Percentiles rank a stretch among this genome's conserved stretches.
These are phyloP conservation scores for Neofusicoccum sp. DNA, from an alignment of 2,329 filamentous ascomycete species.

Conservation along the genomic window DNA sequence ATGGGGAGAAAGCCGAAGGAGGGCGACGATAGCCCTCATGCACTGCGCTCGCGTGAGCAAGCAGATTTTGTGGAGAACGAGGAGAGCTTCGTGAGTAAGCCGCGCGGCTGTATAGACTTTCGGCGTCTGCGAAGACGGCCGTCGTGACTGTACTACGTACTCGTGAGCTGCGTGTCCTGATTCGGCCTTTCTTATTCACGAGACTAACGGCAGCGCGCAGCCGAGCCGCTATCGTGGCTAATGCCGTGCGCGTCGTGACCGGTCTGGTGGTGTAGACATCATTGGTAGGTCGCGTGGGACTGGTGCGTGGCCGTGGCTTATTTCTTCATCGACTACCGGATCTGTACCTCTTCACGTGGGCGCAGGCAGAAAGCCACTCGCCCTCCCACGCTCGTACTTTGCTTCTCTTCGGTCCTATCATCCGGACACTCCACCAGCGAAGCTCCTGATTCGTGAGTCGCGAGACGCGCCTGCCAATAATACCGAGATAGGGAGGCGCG, in stretches of 20 bases:
- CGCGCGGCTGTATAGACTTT: background rate
- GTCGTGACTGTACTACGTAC: background rate
- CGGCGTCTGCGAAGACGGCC: background rate
- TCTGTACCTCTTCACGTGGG: background rate
- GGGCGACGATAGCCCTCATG: background rate
- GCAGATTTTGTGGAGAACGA: background rate
- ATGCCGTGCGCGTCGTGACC: background rate
- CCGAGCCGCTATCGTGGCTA: background rate
- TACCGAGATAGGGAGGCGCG: background rate
- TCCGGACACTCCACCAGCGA: background rate
- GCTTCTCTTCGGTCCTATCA: background rate
- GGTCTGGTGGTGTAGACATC: background rate
- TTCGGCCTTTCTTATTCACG: background rate
- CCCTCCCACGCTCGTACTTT: background rate
- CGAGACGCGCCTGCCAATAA: background rate
- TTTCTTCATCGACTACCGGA: background rate
- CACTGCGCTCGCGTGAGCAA: background rate
- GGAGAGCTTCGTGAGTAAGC: background rate
- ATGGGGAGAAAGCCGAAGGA: background rate
- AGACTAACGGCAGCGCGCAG: background rate
- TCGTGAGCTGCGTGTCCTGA: background rate
- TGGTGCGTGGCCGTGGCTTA: background rate
- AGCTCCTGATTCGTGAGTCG: background rate
- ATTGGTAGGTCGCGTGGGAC: background rate
- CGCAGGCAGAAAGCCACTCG: background rate